Evolutionary conservation across 306 rosid genomes (phyloP), one percentile per base, ranked within the genome.

Genomic region (Malus sylvestris): DNA sequence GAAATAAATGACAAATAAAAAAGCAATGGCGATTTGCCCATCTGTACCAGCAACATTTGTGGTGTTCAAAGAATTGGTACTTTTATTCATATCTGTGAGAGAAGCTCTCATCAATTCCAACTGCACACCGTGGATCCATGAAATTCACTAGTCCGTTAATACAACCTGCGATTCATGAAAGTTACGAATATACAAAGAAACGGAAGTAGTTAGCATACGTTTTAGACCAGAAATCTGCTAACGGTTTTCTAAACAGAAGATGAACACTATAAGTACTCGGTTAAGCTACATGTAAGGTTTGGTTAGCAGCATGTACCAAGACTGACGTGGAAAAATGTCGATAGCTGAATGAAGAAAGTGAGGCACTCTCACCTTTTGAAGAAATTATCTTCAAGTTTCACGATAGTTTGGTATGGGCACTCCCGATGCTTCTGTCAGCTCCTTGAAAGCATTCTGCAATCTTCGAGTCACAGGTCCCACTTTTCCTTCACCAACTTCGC

Each of bases 401-500:
- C 44, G 30, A 55, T 68, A 68, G 32, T 79, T 76, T 70, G 80
- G 85, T 27, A 45, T 61, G 73, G 74, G 80, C 32, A 90, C 87
- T 60, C 97, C 98, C 4, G 85, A 84, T 9, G 78, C 75, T 79
- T 79, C 92, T 3, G 98, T 95, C 85, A 92, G 72, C 66, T 78
- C 85, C 75, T 87, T 89, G 83, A 83, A 95, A 72, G 86, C 92
- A 73, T 77, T 86, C 83, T 95, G 97, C 87, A 95, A 61, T 53
- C 83, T 86, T 81, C 20, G 85, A 13, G 97, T 90, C 75, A 92
- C 80, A 3, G 91, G 86, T 60, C 97, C 97, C 44, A 92, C 91
- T 84, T 88, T 79, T 73, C 98, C 98, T 20, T 83, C 64, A 45
- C 97, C 97, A 76, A 92, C 85, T 52, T 70, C 77, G 55, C 95